Conservation (phyloP, 2,329 filamentous ascomycete genomes). For the Lecanicillium sp. region DNA sequence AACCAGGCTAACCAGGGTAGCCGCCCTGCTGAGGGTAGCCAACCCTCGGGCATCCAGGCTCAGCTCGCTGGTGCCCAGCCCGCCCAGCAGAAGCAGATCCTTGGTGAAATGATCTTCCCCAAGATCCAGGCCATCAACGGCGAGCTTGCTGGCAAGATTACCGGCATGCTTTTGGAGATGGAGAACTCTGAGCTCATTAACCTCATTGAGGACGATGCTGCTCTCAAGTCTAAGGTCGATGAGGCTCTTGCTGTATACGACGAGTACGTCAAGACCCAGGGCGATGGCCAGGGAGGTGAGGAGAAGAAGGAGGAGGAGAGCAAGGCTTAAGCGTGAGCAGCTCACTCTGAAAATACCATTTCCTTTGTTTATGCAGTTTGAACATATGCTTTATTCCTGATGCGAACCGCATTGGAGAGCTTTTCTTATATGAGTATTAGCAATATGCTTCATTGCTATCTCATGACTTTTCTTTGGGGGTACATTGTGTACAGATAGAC, state of each 20-base stretch:
- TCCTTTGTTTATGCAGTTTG: constrained; percentile 19
- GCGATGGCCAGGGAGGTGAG: constrained; percentile 43
- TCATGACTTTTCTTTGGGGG: constrained; percentile 17
- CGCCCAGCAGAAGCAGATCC: constrained; percentile 93
- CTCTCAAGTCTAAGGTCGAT: constrained; percentile 91
- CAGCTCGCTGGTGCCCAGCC: constrained; percentile 51
- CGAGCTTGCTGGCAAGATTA: constrained; percentile 97
- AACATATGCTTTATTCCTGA: constrained; percentile 7
- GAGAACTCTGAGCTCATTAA: constrained; percentile 90
- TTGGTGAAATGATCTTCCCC: constrained; percentile 95
- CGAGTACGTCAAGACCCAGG: constrained; percentile 79
- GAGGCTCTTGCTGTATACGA: constrained; percentile 97
- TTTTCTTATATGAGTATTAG: constrained; percentile 5
- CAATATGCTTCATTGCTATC: constrained; percentile 19
- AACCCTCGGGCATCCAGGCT: constrained; percentile 35
- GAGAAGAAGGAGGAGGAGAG: constrained; percentile 41
- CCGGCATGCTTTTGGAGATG: constrained; percentile 99
- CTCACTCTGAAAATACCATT: constrained; percentile 13
- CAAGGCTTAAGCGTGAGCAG: constrained; percentile 24
- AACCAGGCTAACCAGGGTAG: constrained; percentile 28
- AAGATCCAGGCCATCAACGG: constrained; percentile 95
- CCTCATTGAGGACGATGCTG: constrained; percentile 81
- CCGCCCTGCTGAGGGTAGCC: constrained; percentile 33
- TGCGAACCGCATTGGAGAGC: constrained; percentile 1
- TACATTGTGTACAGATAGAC: constrained; percentile 33